Base-by-base conservation (phyloP, 2,329 filamentous ascomycete genomes). In the Pseudogymnoascus sp. region DNA sequence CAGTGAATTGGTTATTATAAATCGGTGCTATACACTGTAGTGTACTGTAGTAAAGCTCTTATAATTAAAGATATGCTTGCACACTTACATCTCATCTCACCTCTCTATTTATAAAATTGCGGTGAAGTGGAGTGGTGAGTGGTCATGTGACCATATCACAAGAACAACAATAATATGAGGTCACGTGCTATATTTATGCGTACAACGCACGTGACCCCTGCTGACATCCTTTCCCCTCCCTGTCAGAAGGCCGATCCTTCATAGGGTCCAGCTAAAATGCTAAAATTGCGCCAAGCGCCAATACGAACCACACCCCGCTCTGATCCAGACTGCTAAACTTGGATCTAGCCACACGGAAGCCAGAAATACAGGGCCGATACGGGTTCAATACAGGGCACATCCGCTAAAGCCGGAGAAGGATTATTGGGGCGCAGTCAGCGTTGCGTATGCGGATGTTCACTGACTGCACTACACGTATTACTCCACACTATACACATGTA, bases 271-370 rank as follows among this genome's bases (percentile, higher is more conserved):
- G 14, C 23, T 53, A 53, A 53, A 28, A 53, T 53, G 14, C 23
- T 53, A 53, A 53, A 28, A 53, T 53, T 53, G 46, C 46, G 46
- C 46, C 46, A 53, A 53, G 46, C 23, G 16, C 46, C 23, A n/a
- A 53, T 53, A 53, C 46, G 46, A 53, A 9, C 23, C 9, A 9
- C 14, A 49, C 46, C 46, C 25, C 23, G 43, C 43, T 53, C 7
- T 4, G 46, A 53, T 53, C 25, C 9, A 28, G 11, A 16, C 3
- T 11, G 7, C 31, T 14, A 53, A 16, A 53, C 46, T 12, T 31
- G 46, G 46, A 12, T 53, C 5, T 16, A 53, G 23, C 46, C 46
- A 53, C 12, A 53, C 25, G 25, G 14, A 53, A 28, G 1, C 14
- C 23, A n/a, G 8, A 31, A 31, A 53, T 53, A 14, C 23, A 49